Percentiles rank a stretch among this genome's conserved stretches.
Evolutionary conservation across 495 filamentous ascomycete species (phyloP).

Genomic region (Aspergillus steynii): DNA sequence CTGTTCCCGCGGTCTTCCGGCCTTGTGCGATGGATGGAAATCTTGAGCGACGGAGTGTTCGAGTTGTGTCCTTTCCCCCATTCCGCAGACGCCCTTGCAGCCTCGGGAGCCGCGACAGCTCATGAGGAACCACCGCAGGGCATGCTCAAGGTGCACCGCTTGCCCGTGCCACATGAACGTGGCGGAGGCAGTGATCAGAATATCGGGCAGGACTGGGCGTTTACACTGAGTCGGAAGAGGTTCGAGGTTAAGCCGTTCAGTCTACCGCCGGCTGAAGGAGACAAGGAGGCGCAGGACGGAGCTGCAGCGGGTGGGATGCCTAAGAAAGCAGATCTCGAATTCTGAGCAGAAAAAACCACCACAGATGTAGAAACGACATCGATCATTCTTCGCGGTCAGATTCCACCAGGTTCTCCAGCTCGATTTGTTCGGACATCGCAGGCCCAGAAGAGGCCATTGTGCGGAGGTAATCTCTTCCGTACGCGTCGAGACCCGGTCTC

Average conservation of each 20-base stretch:
- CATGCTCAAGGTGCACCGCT: slow-evolving; percentile 74
- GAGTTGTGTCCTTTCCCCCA: slow-evolving; percentile 86
- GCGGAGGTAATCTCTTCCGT: slow-evolving; percentile 56
- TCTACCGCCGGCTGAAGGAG: slow-evolving; percentile 84
- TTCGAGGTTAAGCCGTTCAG: slow-evolving; percentile 88
- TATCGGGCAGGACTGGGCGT: slow-evolving; percentile 82
- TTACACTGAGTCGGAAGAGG: slow-evolving; percentile 79
- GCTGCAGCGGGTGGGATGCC: slow-evolving; percentile 47
- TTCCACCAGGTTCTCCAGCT: slow-evolving; percentile 57
- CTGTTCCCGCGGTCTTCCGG: slow-evolving; percentile 78
- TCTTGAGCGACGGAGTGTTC: slow-evolving; percentile 81
- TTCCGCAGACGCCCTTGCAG: slow-evolving; percentile 55
- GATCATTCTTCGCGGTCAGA: slow-evolving; percentile 45
- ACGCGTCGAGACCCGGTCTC: slow-evolving; percentile 44
- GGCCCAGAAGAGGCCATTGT: slow-evolving; percentile 53
- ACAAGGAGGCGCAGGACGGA: slow-evolving; percentile 66
- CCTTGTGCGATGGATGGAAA: slow-evolving; percentile 83
- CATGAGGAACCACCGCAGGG: slow-evolving; percentile 81
- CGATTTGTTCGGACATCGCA: slow-evolving; percentile 64
- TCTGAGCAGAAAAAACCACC: slow-evolving; percentile 41
- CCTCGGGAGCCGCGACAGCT: slow-evolving; percentile 50
- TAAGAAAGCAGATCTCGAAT: slow-evolving; percentile 71
- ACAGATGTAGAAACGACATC: neutral
- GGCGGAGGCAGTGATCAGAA: slow-evolving; percentile 73
- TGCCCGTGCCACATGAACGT: slow-evolving; percentile 85